Percentiles rank a stretch among this genome's conserved stretches.
Conservation (phyloP, 805 yeast species). For the Metschnikowia proteae region DNA sequence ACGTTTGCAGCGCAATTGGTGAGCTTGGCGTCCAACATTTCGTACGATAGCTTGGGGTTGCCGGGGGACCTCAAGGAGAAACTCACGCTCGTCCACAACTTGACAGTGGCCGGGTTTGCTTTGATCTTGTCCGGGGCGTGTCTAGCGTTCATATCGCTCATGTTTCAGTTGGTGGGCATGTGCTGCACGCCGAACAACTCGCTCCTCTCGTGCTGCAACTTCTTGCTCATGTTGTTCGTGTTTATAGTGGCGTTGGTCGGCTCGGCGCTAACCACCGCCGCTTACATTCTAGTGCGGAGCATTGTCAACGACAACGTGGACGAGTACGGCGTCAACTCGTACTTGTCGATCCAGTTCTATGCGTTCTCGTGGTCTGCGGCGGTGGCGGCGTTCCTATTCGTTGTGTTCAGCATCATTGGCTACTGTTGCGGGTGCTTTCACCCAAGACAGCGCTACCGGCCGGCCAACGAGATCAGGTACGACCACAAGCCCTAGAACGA, state of each 20-base stretch:
- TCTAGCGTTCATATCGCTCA: slow-evolving; percentile 43
- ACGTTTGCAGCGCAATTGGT: slow-evolving; percentile 10
- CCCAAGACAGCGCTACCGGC: slow-evolving; percentile 15
- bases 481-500: slow-evolving; percentile 11
- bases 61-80: slow-evolving; percentile 54
- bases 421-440: slow-evolving; percentile 41
- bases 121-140: slow-evolving; percentile 30
- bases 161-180: slow-evolving; percentile 43
- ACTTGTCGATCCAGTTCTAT: slow-evolving; percentile 47
- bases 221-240: slow-evolving; percentile 42
- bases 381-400: slow-evolving; percentile 38
- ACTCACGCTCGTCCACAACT: slow-evolving; percentile 39
- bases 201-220: slow-evolving; percentile 45
- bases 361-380: slow-evolving; percentile 65
- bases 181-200: slow-evolving; percentile 43
- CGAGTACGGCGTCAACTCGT: slow-evolving; percentile 53
- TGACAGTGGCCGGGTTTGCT: slow-evolving; percentile 56
- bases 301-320: slow-evolving; percentile 47
- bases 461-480: slow-evolving; percentile 20
- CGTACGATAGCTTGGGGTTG: slow-evolving; percentile 37
- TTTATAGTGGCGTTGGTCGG: slow-evolving; percentile 43
- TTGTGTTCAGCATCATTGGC: slow-evolving; percentile 34
- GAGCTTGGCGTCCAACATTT: slow-evolving; percentile 14
- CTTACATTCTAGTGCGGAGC: slow-evolving; percentile 46
- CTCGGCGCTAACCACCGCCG: slow-evolving; percentile 59